Evolutionary conservation across 352 stramenopile genomes (phyloP), one percentile per base, ranked within the genome.

Genomic region (Blastocystis sp.): DNA sequence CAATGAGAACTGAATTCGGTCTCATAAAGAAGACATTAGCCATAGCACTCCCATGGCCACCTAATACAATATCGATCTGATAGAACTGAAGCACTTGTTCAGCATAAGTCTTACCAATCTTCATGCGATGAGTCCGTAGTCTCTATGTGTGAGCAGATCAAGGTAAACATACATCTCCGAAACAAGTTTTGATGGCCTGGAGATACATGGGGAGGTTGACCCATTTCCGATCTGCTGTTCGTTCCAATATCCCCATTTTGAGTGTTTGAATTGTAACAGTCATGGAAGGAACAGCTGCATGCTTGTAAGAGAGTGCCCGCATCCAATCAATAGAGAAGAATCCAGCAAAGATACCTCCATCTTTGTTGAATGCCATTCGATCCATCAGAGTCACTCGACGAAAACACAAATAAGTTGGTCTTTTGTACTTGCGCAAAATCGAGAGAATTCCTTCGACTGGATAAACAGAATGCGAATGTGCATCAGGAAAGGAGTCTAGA

Each of bases 291-390:
- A 84, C 53, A n/a, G 24, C 13, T 9, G 53, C 73, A 42, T 64
- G 48, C 30, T 60, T 58, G 30, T 84, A 84, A n/a, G 73, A 66
- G 17, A 68, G 35, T 4, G 73, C 73, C 6, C 73, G 48, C 73
- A 84, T 84, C 73, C 48, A 64, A 27, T 84, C 73, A 3, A 17
- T 35, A 30, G 73, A 64, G 27, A 84, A 84, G 30, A 84, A 84
- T 37, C 53, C 68, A 57, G 48, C 30, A 17, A 68, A 84, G 7
- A 84, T 54, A 42, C 73, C 73, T 35, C 73, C 73, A 33, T 59
- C 69, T 54, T 81, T 59, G 24, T 81, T 81, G 69, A 42, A 62
- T 5, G 44, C 53, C 69, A 81, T 62, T 27, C 69, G 69, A 40
- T 81, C 69, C 44, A 81, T 81, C 11, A 81, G 53, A n/a, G 44